Evolutionary conservation across 192 early-diverging fungal species (phyloP), one percentile per base, ranked within the genome.

Genomic region (Coemansia sp.): DNA sequence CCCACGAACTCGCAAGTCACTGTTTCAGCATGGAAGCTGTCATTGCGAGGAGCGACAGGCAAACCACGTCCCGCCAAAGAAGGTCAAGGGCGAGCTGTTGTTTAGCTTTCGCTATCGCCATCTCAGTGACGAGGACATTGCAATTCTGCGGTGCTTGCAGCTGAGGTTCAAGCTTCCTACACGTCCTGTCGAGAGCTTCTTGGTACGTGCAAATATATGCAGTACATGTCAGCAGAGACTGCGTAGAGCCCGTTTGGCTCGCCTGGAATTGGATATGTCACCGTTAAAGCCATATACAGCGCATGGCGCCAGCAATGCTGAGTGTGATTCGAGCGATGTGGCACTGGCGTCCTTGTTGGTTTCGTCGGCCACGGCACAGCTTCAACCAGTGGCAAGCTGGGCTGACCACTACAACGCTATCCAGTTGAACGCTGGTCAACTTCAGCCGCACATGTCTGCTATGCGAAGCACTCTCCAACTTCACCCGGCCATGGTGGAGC

Each of bases 51-150:
- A 82, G 27, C 64, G 69, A 2, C 75, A 77, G 29, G 67, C 64
- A 13, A 77, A 77, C 64, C 80, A 82, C 44, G 75, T 82, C 4
- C 56, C 64, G 15, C 75, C 80, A 31, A 64, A 60, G 42, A 74
- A 41, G 29, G 80, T 77, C 41, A 82, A 82, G 39, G 71, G 80
- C 0, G 75, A 82, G 34, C 51, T 68, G 48, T 19, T 82, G 29
- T 76, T 82, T 42, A 82, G 80, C 60, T 82, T 82, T 45, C 80
- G 80, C 68, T 82, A 82, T 39, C 71, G 80, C 31, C 80, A 82
- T 31, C 65, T 82, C 42, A 82, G 80, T 34, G 80, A 75, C 11
- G 75, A 82, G 19, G 80, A 82, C 20, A 69, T 82, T 63, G 75
- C 71, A 29, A 82, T 74, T 48, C 61, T 82, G 11, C 34, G 53